Base-by-base conservation (phyloP, 495 filamentous ascomycete genomes). In the Lophiostoma macrostomum region DNA sequence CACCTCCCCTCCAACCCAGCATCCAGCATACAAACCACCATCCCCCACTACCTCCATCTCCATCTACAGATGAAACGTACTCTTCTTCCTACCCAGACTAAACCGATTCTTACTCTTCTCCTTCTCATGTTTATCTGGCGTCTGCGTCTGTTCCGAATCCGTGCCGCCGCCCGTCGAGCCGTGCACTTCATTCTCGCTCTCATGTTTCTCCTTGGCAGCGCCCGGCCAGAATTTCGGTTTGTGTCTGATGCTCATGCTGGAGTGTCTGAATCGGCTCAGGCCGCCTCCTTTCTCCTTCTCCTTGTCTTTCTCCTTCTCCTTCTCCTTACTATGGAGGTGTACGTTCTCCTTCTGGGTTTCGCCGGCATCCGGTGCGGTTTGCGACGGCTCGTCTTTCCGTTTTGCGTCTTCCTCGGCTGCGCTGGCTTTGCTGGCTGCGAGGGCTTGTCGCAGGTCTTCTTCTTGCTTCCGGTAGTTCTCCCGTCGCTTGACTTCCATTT, bases 41-140 rank as follows among this genome's bases (percentile, higher is more conserved):
- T n/a, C n/a, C n/a, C n/a, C n/a, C n/a, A n/a, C n/a, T n/a, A n/a
- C n/a, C n/a, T n/a, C n/a, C n/a, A n/a, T n/a, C n/a, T n/a, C 18
- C 5, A 1, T 7, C 40, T 25, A 58, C 3, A 58, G 41, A 52
- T 53, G 54, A 16, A 63, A 54, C 23, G 53, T 58, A 5, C 32
- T 43, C 72, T 82, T 84, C 69, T 83, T 84, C 55, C 74, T 70
- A 14, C 80, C 78, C 41, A 84, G 57, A 47, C 77, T 81, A 58
- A 84, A 81, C 49, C 82, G 69, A 50, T 66, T 64, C 55, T 58
- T 58, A 61, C 45, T 50, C 53, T 60, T 58, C 50, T 61, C 53
- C 55, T 58, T 64, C 59, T 70, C 62, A 8, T 41, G 12, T 23
- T 48, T 50, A 23, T 53, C 53, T 7, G 41, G 30, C 18, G 53